Evolutionary conservation across 495 filamentous ascomycete genomes (phyloP), one percentile per base, ranked within the genome.

Genomic region (Trichoderma reesei): DNA sequence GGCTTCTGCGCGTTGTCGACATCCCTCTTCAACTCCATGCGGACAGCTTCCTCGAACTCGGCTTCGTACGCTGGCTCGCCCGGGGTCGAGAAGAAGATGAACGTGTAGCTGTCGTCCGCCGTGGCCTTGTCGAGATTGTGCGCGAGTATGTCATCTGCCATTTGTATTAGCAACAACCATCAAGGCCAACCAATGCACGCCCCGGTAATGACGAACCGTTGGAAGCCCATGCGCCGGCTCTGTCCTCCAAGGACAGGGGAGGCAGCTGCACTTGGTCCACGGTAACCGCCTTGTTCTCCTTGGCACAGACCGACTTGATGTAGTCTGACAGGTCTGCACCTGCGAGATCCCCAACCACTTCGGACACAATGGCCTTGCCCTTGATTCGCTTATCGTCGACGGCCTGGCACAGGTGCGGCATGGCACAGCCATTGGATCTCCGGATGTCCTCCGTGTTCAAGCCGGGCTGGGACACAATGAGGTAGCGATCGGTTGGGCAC

Each of bases 381-480:
- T 67, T 16, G 26, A 68, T 68, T 37, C 67, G 60, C 54, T 65
- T 46, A 42, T 69, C 56, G n/a, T 62, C 38, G 41, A 68, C 61
- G 38, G 70, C 68, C 56, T 66, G 62, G 63, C 72, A 74, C n/a
- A 76, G 66, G 51, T 67, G 72, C 10, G 71, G 70, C 65, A 71
- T 68, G 44, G 60, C 67, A 62, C 74, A 75, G 33, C 66, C 67
- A 8, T 71, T 64, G 26, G 70, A 71, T 33, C 72, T 68, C 46
- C 82, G 81, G 60, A 96, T 77, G 70, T 86, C 83, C 64, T 77
- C 78, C 61, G 85, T 84, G 70, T 89, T 84, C 44, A 92, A 78
- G 63, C 90, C 87, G 4, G 91, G 89, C 68, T 95, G 91, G 20
- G 83, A 85, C 63, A 93, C 84, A 66, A 98, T 75, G 71, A 96